Base-by-base conservation (phyloP, 2,329 filamentous ascomycete species). In the Ophiognomonia clavigignenti-juglandacearum region DNA sequence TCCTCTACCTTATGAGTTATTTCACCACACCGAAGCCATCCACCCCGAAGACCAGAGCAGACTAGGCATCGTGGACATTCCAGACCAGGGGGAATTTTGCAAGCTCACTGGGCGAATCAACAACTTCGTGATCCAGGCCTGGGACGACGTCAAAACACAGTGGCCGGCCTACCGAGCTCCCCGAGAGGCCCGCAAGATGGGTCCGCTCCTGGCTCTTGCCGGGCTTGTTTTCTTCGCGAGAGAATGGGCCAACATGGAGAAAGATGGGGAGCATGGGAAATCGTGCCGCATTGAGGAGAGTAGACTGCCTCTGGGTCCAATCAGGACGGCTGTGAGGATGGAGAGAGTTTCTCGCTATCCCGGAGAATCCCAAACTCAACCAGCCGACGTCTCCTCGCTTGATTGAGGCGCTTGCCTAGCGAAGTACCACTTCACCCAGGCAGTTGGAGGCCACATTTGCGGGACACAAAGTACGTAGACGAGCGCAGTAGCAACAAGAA, bases 61-160 rank as follows among this genome's bases (percentile, higher is more conserved):
- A 2, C 45, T 41, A 7, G 48, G 48, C 3, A 38, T 51, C 8
- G 13, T 48, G 24, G 48, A 44, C 2, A 37, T 36, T 9, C 20
- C 39, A 4, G 2, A 6, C 10, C n/a, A 14, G 4, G 8, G 24
- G 10, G 38, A 26, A 6, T 14, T 36, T 16, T 26, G 34, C 31
- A 20, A 24, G 6, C 16, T 37, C 45, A 48, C 45, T 6, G 24
- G 26, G 19, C 36, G 31, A 9, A 35, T 45, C 3, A 34, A 40
- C 16, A 46, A 51, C 22, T 51, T 51, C 14, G 45, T 38, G 1
- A 14, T 51, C 9, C 31, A 44, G 7, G 45, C 41, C 20, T 51
- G 45, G 48, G 45, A 51, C 13, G 39, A 39, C 6, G 14, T 51
- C 4, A 20, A 22, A 11, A 24, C 7, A 2, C 35, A 38, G 14